Evolutionary conservation across 2,329 filamentous ascomycete genomes (phyloP), one percentile per base, ranked within the genome.

Genomic region (Aphanocladium album): DNA sequence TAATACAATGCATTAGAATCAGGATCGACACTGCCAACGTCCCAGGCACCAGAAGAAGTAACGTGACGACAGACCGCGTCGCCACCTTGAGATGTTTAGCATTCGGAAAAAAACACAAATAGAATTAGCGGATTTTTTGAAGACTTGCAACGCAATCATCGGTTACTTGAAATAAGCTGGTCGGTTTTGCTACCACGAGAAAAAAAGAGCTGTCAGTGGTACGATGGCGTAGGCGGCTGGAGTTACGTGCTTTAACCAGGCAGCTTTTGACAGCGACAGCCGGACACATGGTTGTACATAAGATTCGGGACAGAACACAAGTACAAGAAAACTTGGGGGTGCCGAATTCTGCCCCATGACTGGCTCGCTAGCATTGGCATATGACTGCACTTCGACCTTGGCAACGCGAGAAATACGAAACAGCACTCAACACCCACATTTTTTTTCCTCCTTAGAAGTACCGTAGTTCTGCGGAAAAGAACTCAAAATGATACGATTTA

Each of bases 391-490:
- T 19, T 33, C 16, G 19, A 12, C 33, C 23, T 21, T 41, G 33
- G 45, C 33, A 50, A 57, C 37, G 33, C 55, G 55, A 57, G 46
- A 39, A 41, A 57, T 57, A 57, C 55, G 55, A 57, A 30, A 21
- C 33, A 43, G 2, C 30, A n/a, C 43, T 19, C 12, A 21, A 19
- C 35, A 43, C 21, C 35, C 30, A 14, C 54, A 21, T 9, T 43
- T 2, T 5, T 19, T 12, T 23, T 4, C 11, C 12, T 21, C 5
- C 8, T 33, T 16, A 8, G 14, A n/a, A 27, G 11, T 7, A 35
- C 5, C 9, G 17, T 9, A 23, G 9, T 14, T 8, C 14, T 12
- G 1, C 11, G 12, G 16, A 7, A 33, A 43, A 43, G 16, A 21
- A n/a, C 37, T 9, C 6, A 57, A 30, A 37, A 17, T n/a, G n/a